phyloP scores from a whole-genome alignment of 345 rosid species.

The Iberis pinnata region DNA sequence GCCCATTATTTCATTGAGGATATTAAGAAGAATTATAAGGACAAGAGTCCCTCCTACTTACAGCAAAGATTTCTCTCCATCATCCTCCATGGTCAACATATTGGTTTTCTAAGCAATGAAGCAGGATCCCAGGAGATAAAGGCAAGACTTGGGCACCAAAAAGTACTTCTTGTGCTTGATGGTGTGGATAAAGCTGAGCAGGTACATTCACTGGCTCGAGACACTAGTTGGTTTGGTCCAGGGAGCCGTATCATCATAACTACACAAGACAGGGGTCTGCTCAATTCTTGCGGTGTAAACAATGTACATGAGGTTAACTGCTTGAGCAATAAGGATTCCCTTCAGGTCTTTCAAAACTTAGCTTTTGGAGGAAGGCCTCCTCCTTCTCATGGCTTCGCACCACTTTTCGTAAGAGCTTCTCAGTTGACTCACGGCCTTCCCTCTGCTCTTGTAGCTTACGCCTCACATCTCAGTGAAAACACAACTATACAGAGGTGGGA shows the following conservation, averaged over 20 bases:
- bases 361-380: conserved; percentile 3
- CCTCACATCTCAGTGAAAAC: neutral
- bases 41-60: neutral
- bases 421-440: conserved; percentile 26
- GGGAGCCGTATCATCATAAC: too few relatives aligned
- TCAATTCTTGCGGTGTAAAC: neutral
- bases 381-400: neutral
- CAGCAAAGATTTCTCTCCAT: neutral
- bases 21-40: neutral
- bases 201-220: neutral
- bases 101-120: neutral
- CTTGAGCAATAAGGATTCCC: conserved; percentile 10
- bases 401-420: conserved; percentile 1
- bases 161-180: conserved; percentile 11
- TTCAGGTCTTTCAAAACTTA: neutral
- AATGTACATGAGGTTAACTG: neutral
- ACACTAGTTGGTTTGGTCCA: neutral
- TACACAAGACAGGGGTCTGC: conserved; percentile 12
- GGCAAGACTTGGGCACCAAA: neutral
- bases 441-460: conserved; percentile 25
- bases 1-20: neutral
- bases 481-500: conserved; percentile 11
- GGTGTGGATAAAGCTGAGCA: neutral
- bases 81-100: neutral
- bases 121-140: neutral